Evolutionary conservation across 129 eudicot species (phyloP).

Genomic region (Logfia minima): DNA sequence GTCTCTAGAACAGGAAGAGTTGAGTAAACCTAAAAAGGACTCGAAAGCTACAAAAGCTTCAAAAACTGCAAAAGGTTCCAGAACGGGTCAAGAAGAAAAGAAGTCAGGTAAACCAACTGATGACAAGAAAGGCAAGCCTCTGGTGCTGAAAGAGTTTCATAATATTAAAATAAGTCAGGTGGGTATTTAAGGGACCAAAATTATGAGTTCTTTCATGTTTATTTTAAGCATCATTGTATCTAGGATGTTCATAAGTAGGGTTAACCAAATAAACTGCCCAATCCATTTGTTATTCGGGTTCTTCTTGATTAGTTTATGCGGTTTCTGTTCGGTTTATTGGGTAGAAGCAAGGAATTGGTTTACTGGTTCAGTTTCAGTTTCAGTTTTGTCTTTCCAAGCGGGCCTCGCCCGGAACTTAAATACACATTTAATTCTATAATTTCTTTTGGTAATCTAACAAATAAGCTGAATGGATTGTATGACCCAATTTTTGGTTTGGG

Average conservation of each 20-base stretch:
- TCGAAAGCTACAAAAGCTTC: conserved; percentile 61
- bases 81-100: conserved; percentile 66
- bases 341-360: not conserved
- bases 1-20: conserved; percentile 65
- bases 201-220: not conserved
- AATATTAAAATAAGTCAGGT: conserved; percentile 97
- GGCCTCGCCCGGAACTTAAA: too few species aligned
- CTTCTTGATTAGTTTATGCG: not conserved
- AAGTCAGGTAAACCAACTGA: conserved; percentile 54
- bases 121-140: conserved; percentile 68
- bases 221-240: not conserved
- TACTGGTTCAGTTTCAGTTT: too few species aligned
- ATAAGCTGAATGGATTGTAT: not conserved
- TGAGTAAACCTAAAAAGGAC: conserved; percentile 57
- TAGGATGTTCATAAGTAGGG: not conserved
- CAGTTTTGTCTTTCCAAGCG: too few species aligned
- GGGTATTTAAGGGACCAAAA: conserved; percentile 13
- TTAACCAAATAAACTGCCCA: not conserved
- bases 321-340: not conserved
- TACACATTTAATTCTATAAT: too few species aligned
- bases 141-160: conserved; percentile 79
- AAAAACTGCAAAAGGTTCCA: conserved; percentile 47
- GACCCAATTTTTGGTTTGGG: not conserved
- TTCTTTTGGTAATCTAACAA: not conserved
- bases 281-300: not conserved